Conservation (phyloP, 202 grass and related monocot species). For the Eragrostis tef region DNA sequence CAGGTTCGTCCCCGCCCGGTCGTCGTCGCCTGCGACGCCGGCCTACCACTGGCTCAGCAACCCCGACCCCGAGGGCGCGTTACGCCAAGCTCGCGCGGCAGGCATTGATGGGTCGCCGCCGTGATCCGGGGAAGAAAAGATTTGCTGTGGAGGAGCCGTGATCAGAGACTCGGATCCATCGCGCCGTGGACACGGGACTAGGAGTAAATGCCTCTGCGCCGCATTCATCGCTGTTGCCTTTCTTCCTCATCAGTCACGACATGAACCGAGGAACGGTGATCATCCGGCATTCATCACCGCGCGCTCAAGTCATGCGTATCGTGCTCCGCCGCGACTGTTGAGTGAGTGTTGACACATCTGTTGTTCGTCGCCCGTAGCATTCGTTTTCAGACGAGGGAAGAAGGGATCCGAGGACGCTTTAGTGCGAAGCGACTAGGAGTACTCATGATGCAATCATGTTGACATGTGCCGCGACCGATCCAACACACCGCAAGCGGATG, state of each 20-base stretch:
- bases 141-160: neutral
- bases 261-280: neutral
- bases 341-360: too few species aligned
- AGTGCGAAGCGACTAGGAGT: neutral
- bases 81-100: too few species aligned
- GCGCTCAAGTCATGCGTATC: slow-evolving; percentile 8
- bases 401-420: neutral
- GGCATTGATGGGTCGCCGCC: slow-evolving; percentile 35
- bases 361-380: too few species aligned
- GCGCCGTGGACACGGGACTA: neutral
- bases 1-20: neutral
- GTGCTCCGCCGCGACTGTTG: too few species aligned
- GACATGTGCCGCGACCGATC: neutral
- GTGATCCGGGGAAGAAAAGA: slow-evolving; percentile 41
- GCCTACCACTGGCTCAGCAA: neutral
- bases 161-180: slow-evolving; percentile 21
- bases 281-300: slow-evolving; percentile 22
- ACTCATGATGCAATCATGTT: slow-evolving; percentile 32
- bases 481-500: neutral
- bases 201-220: neutral
- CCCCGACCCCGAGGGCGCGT: neutral
- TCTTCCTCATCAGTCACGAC: neutral
- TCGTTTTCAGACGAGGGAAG: neutral
- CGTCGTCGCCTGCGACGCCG: slow-evolving; percentile 4
- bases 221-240: slow-evolving; percentile 8